A percentile compares a stretch with the other conserved stretches of the same genome.
Conservation (phyloP, 1,284 basidiomycete species). For the Boletus sp. region DNA sequence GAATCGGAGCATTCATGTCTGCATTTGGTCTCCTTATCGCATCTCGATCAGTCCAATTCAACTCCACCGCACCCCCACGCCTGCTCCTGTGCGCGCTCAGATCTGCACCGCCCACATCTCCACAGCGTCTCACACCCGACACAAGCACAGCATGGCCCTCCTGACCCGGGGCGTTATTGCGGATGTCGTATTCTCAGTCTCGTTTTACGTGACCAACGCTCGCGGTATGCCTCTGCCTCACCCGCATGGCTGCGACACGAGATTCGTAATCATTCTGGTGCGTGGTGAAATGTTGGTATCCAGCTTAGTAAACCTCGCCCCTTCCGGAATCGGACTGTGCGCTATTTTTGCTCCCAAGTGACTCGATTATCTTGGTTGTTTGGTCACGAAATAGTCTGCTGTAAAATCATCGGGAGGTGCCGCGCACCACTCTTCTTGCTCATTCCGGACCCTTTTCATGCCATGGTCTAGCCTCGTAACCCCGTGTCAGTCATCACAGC, state of each 20-base stretch:
- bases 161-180: slow-evolving; percentile 24
- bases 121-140: slow-evolving; percentile 20
- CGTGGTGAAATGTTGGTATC: slow-evolving; percentile 3
- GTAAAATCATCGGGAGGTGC: slow-evolving; percentile 1
- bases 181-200: slow-evolving; percentile 21
- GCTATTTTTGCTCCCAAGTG: slow-evolving; percentile 12
- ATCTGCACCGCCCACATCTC: slow-evolving; percentile 22
- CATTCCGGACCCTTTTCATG: slow-evolving; percentile 2
- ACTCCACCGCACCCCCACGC: slow-evolving; percentile 13
- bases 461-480: slow-evolving; percentile 18
- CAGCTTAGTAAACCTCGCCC: slow-evolving; percentile 7
- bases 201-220: slow-evolving; percentile 21
- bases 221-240: slow-evolving; percentile 15
- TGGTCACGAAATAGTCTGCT: not conserved
- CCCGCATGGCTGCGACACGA: slow-evolving; percentile 5
- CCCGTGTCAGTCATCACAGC: slow-evolving; percentile 30
- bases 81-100: slow-evolving; percentile 9
- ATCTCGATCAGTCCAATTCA: slow-evolving; percentile 29
- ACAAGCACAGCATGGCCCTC: slow-evolving; percentile 9
- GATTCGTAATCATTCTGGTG: slow-evolving; percentile 4
- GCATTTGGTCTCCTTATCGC: slow-evolving; percentile 31
- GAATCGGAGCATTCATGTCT: slow-evolving; percentile 21
- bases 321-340: slow-evolving; percentile 20
- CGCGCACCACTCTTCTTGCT: not conserved
- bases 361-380: not conserved